Evolutionary conservation across 2,329 filamentous ascomycete species (phyloP).

Genomic region (Cercospora beticola): DNA sequence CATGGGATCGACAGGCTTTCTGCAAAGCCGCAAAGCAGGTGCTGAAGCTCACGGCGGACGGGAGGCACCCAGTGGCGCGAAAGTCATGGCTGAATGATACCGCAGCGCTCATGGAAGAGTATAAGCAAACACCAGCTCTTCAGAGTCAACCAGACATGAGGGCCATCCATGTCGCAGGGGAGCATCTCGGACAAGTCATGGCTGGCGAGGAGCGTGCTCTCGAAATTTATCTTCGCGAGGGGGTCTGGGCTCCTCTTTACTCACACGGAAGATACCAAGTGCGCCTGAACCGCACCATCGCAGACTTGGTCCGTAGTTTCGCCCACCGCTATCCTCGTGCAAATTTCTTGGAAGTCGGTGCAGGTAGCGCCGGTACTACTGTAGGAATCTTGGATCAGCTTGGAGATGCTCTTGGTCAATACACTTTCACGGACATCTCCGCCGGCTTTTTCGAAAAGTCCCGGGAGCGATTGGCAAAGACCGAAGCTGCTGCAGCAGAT

Average conservation of each 20-base stretch:
- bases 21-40: conserved; percentile 15
- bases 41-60: conserved; percentile 14
- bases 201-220: conserved; percentile 29
- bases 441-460: conserved; percentile 45
- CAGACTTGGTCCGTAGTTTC: conserved; percentile 28
- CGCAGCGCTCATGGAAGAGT: conserved; percentile 18
- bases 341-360: conserved; percentile 48
- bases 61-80: conserved; percentile 16
- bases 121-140: conserved; percentile 15
- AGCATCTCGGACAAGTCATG: conserved; percentile 40
- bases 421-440: conserved; percentile 51
- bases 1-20: conserved; percentile 23
- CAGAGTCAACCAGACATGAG: conserved; percentile 22
- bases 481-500: conserved; percentile 19
- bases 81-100: conserved; percentile 20
- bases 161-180: conserved; percentile 31
- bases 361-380: conserved; percentile 48
- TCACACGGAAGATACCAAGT: conserved; percentile 43
- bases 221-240: conserved; percentile 22
- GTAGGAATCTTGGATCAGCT: conserved; percentile 38
- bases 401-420: conserved; percentile 38
- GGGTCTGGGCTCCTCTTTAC: conserved; percentile 24
- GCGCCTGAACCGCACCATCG: conserved; percentile 36
- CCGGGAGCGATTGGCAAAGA: conserved; percentile 21
- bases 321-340: conserved; percentile 45